Evolutionary conservation across 495 filamentous ascomycete species (phyloP), one percentile per base, ranked within the genome.

Genomic region (Podospora didyma): DNA sequence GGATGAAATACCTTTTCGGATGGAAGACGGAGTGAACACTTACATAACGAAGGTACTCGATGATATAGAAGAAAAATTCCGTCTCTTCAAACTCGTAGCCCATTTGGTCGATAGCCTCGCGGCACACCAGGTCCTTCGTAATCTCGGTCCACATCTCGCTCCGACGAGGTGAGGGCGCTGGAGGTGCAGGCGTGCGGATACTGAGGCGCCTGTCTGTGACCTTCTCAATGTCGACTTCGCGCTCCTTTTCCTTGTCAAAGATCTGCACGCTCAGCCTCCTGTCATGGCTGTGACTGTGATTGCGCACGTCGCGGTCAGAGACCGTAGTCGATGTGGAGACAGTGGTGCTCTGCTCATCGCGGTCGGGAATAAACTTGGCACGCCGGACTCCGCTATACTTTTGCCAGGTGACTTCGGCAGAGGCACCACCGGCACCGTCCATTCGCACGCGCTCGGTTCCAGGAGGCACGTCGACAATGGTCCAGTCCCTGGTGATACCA

Each of bases 61-160:
- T 92, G 35, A 98, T 82, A 65, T 97, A 97, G 71, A 88, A 97
- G 71, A 89, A 96, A 48, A 74, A 82, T 49, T 89, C 87, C 2
- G 90, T 94, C 75, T 97, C 93, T 65, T 97, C 92, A 64, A 84
- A 97, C 61, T 90, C 89, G 71, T 95, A 97, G 0, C 90, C 91
- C 56, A 84, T 68, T 51, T 85, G 74, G 57, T 96, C 86, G 60
- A 98, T 90, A 0, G 94, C 95, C 66, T 97, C 93, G 53, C 84
- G 82, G 39, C 87, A 80, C 12, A 98, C 90, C 47, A 98, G 70
- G 61, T 96, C 91, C 74, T 96, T 97, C 7, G 92, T 96, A 62
- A 98, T 92, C 68, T 97, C 94, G 0, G 94, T 98, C 95, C 95
- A 97, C 70, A 96, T 87, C 56, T 88, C 83, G 47, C 84, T 85